Evolutionary conservation across 306 rosid species (phyloP).

Genomic region (Glycine soja): DNA sequence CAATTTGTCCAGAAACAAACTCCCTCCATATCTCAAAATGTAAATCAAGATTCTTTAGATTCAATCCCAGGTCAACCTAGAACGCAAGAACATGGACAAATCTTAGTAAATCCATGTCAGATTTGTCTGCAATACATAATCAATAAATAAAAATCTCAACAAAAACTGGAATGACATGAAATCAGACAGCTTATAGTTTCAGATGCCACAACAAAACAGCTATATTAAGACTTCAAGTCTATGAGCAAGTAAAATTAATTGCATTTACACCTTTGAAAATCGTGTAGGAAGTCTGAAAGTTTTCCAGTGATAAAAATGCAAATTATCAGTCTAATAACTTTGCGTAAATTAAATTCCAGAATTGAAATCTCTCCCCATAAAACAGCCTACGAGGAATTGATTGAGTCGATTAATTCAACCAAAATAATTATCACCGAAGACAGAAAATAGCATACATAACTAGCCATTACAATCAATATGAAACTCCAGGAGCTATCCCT

Average conservation of each 20-base stretch:
- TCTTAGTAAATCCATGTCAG: background rate
- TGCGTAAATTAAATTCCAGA: conserved; percentile 16
- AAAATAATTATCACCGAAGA: too few relatives aligned
- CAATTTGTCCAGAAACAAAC: conserved; percentile 73
- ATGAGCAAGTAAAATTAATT: background rate
- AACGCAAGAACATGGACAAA: conserved; percentile 17
- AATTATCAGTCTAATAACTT: background rate
- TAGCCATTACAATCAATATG: background rate
- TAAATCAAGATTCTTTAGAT: conserved; percentile 56
- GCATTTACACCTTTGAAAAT: background rate
- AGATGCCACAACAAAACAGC: conserved; percentile 6
- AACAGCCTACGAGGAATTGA: background rate
- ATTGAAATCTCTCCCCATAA: background rate
- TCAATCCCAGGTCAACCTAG: conserved; percentile 68
- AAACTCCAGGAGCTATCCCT: background rate
- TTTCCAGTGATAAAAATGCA: background rate
- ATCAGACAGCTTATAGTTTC: background rate
- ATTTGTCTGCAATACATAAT: background rate
- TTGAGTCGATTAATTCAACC: background rate
- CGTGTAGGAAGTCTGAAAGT: background rate
- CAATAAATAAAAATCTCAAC: background rate
- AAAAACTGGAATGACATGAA: conserved; percentile 5
- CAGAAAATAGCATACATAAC: too few relatives aligned
- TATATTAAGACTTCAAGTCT: background rate
- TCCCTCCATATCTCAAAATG: conserved; percentile 77